These are phyloP conservation scores for Neurospora crassa DNA, from an alignment of 2,329 filamentous ascomycete genomes.

Conservation along the genomic window DNA sequence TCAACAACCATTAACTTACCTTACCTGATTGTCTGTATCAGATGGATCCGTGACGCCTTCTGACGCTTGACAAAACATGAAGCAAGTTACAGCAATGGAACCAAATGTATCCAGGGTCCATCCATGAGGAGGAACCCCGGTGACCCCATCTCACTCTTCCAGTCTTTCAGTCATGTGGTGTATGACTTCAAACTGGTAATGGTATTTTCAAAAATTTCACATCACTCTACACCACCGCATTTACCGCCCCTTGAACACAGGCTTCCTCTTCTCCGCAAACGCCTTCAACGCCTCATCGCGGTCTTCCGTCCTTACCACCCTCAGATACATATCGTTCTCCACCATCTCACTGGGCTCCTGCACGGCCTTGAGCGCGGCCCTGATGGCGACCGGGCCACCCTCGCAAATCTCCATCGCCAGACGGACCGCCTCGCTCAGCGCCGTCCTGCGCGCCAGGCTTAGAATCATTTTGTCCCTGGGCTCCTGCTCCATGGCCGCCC, in stretches of 20 bases:
- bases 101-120: background rate
- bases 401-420: conserved; percentile 81
- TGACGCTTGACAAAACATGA: background rate
- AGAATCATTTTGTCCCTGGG: conserved; percentile 33
- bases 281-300: conserved; percentile 79
- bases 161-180: background rate
- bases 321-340: conserved; percentile 82
- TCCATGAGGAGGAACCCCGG: background rate
- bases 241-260: conserved; percentile 46
- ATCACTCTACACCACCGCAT: background rate
- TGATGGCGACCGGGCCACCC: conserved; percentile 67
- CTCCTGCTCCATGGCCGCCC: conserved; percentile 28
- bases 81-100: background rate
- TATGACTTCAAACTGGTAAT: background rate
- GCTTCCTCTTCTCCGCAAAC: conserved; percentile 59
- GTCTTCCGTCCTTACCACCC: conserved; percentile 77
- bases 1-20: background rate
- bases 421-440: conserved; percentile 65
- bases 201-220: background rate
- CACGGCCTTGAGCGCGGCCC: conserved; percentile 72
- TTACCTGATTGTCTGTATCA: background rate
- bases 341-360: conserved; percentile 60
- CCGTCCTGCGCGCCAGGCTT: conserved; percentile 52
- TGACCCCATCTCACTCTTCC: background rate
- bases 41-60: background rate